These are phyloP conservation scores for Melanogaster broomeanus DNA, from an alignment of 768 basidiomycete species.

Conservation along the genomic window DNA sequence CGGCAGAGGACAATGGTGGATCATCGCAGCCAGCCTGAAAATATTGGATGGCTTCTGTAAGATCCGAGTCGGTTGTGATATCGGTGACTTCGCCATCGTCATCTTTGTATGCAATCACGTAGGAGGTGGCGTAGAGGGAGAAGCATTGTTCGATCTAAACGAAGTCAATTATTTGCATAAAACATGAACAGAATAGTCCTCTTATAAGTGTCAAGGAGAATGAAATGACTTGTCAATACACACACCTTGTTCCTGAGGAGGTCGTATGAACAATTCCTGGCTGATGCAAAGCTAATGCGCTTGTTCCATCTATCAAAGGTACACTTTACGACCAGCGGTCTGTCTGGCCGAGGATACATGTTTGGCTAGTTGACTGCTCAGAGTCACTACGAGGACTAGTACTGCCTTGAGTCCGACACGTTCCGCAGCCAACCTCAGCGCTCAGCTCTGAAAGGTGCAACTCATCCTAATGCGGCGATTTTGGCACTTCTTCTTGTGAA, in stretches of 20 bases:
- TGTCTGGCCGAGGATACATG: constrained; percentile 60
- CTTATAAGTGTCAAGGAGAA: not conserved
- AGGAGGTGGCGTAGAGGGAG: constrained; percentile 67
- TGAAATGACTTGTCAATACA: not conserved
- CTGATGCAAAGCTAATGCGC: constrained; percentile 77
- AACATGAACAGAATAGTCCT: not conserved
- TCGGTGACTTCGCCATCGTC: constrained; percentile 81
- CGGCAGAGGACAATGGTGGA: constrained; percentile 65
- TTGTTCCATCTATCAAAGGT: constrained; percentile 73
- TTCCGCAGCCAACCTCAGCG: constrained; percentile 30
- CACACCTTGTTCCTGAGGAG: constrained; percentile 72
- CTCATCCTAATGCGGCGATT: not conserved
- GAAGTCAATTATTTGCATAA: constrained; percentile 6
- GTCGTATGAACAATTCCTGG: constrained; percentile 77
- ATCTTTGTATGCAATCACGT: constrained; percentile 80
- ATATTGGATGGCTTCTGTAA: constrained; percentile 86
- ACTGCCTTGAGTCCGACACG: constrained; percentile 5
- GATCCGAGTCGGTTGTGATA: constrained; percentile 70
- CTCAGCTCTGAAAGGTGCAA: no score
- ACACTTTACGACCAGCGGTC: constrained; percentile 82
- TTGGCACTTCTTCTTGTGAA: not conserved
- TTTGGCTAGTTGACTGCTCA: constrained; percentile 7
- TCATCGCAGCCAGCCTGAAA: constrained; percentile 79
- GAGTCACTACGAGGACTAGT: constrained; percentile 4
- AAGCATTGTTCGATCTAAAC: constrained; percentile 84